Evolutionary conservation across 495 filamentous ascomycete genomes (phyloP).

Genomic region (Rhypophila decipiens): DNA sequence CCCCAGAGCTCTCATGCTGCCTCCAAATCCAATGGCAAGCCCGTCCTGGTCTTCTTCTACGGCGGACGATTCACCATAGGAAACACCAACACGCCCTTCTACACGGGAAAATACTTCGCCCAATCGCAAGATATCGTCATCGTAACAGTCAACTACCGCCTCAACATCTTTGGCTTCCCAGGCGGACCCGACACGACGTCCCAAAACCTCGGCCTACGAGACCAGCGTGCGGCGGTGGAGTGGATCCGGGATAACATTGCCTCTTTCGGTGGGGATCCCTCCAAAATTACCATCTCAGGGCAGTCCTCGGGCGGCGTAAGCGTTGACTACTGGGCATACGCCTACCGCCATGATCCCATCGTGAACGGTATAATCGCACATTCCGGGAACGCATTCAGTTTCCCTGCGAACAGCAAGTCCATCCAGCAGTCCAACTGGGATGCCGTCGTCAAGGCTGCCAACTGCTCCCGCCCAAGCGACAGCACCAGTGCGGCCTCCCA

Average conservation of each 20-base stretch:
- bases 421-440: constrained; percentile 25
- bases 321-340: constrained; percentile 48
- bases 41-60: constrained; percentile 23
- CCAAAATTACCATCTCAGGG: constrained; percentile 44
- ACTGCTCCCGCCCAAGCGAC: constrained; percentile 40
- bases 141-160: constrained; percentile 56
- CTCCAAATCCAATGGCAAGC: constrained; percentile 9
- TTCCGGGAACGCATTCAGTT: constrained; percentile 45
- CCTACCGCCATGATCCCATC: constrained; percentile 40
- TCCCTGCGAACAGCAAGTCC: constrained; percentile 30
- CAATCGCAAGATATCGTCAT: constrained; percentile 31
- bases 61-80: constrained; percentile 22
- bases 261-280: constrained; percentile 50
- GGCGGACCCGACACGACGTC: constrained; percentile 15
- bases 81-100: constrained; percentile 14
- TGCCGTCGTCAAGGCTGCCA: constrained; percentile 22
- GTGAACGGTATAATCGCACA: constrained; percentile 40
- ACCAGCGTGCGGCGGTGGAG: constrained; percentile 54
- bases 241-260: constrained; percentile 50
- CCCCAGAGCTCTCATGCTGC: too few species aligned
- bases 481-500: constrained; percentile 17
- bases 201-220: constrained; percentile 55
- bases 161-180: constrained; percentile 58
- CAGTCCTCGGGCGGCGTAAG: constrained; percentile 44
- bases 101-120: constrained; percentile 5